Base-by-base conservation (phyloP, 2,329 filamentous ascomycete species). In the Ascosphaera apis region DNA sequence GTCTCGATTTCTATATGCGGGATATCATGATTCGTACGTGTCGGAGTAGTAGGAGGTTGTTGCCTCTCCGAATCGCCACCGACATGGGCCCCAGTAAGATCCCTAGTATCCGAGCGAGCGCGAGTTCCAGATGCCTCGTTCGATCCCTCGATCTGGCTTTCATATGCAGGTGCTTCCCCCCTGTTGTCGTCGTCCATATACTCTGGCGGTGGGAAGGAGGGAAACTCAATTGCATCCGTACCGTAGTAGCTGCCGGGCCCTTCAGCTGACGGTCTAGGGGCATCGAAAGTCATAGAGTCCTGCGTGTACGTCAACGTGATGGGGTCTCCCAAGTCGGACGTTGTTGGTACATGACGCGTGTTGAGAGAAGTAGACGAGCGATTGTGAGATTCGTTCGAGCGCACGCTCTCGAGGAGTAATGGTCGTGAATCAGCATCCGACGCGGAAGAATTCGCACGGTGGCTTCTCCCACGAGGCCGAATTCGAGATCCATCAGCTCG, bases 401-500 rank as follows among this genome's bases (percentile, higher is more conserved):
- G 25, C 9, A 28, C 13, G 8, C 9, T 28, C 25, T 28, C 25
- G 25, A 35, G 16, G 11, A 64, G 47, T 2, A 64, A 48, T 2
- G 60, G 60, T n/a, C 53, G 53, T 30, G 54, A 52, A 42, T 64
- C 61, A 1, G 61, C 63, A 35, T 63, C 58, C 23, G 52, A 49
- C 17, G 60, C 63, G 38, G 55, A 54, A 12, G 57, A 55, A 13
- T 13, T 13, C 25, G 25, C 25, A 13, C 25, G 25, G 9, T 8
- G 13, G 9, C 25, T 8, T 8, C 9, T 28, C 9, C 25, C 25
- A 13, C 25, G 25, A 8, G 25, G 9, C 34, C 60, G 57, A 27
- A 64, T 42, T n/a, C 61, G 53, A 2, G 57, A 58, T 2, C 61
- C 61, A 42, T 64, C 61, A 37, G 63, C 61, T 34, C 61, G 54